phyloP scores from a whole-genome alignment of 106 monocot genomes.

The Xerophyta viscosa region DNA sequence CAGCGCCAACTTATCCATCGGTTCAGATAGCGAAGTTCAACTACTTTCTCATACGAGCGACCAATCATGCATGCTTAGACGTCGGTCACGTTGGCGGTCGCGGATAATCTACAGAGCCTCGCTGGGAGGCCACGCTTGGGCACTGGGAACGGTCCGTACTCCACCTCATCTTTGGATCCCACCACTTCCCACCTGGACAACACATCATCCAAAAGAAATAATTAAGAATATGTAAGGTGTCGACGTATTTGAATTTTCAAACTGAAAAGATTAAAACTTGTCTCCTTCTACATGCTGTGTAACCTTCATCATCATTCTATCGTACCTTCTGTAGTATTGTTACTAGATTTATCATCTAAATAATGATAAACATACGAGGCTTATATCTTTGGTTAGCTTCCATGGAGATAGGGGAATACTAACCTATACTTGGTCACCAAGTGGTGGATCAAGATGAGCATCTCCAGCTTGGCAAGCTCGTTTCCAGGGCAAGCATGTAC shows the following conservation, averaged over 20 bases:
- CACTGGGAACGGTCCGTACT: constrained; percentile 72
- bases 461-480: constrained; percentile 86
- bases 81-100: too few species aligned
- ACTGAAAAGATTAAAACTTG: neutral
- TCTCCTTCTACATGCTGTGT: neutral
- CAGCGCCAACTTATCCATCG: too few species aligned
- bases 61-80: too few species aligned
- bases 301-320: neutral
- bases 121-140: constrained; percentile 63
- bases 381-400: too few species aligned
- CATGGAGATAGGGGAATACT: neutral
- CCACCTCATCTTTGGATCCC: constrained; percentile 25
- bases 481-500: constrained; percentile 90
- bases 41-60: too few species aligned
- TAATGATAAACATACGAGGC: neutral
- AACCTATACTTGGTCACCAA: constrained; percentile 73
- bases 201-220: constrained; percentile 6
- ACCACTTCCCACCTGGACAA: constrained; percentile 42
- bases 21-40: too few species aligned
- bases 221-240: neutral
- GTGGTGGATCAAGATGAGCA: constrained; percentile 62
- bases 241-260: neutral
- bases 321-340: neutral
- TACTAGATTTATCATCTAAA: neutral
- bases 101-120: constrained; percentile 20